Conservation (phyloP, 2,329 filamentous ascomycete genomes). For the Cercospora zeae-maydis region DNA sequence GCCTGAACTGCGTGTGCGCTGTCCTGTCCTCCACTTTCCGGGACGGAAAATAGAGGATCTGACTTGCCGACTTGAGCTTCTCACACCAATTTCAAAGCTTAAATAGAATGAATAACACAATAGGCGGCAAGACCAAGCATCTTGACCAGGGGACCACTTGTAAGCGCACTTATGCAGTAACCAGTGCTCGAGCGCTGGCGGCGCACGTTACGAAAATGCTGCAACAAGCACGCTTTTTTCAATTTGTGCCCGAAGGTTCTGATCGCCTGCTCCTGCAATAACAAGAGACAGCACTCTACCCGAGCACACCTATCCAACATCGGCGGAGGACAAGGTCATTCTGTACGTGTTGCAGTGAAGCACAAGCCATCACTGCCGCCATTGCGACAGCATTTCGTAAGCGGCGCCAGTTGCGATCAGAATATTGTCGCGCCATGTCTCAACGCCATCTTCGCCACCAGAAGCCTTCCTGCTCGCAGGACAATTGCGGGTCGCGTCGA, state of each 20-base stretch:
- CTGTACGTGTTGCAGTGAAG: too few species aligned
- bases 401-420: background rate
- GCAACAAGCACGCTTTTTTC: background rate
- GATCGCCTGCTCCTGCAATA: background rate
- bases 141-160: background rate
- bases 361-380: too few species aligned
- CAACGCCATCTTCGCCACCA: conserved; percentile 16
- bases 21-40: background rate
- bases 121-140: background rate
- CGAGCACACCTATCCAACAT: background rate
- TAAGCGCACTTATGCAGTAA: background rate
- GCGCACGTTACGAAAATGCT: background rate
- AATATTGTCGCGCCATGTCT: conserved; percentile 23
- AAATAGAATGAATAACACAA: background rate
- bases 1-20: background rate
- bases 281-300: background rate
- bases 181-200: background rate
- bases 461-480: conserved; percentile 29
- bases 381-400: too few species aligned
- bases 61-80: background rate
- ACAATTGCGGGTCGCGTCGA: conserved; percentile 65
- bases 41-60: background rate
- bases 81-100: background rate
- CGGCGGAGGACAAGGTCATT: background rate
- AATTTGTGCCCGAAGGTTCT: background rate